Conservation (phyloP, 106 monocot species). For the Alisma plantagoaquatica region DNA sequence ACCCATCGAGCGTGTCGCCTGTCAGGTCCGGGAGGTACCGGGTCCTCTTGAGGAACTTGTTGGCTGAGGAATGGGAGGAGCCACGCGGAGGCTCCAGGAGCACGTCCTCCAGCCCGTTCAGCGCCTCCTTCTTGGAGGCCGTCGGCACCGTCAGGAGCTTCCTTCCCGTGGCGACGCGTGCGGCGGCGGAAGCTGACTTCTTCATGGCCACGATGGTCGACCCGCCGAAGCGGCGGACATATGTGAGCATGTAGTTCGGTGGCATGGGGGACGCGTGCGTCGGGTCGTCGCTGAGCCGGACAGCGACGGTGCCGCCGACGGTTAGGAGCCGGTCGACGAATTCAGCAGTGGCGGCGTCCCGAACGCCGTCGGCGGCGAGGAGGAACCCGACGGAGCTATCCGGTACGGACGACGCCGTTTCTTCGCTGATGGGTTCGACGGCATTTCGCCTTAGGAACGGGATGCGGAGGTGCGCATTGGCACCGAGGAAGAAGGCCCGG, state of each 20-base stretch:
- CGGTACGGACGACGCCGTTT: background rate
- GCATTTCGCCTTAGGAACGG: slow-evolving; percentile 20
- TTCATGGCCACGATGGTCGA: slow-evolving; percentile 34
- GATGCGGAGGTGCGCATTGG: slow-evolving; percentile 6
- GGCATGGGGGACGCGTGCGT: slow-evolving; percentile 7
- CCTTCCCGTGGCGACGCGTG: slow-evolving; percentile 4
- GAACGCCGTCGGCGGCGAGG: slow-evolving; percentile 18
- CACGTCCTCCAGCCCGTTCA: slow-evolving; percentile 48
- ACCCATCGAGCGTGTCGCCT: slow-evolving; percentile 32
- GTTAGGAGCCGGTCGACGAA: slow-evolving; percentile 27
- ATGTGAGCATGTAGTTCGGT: slow-evolving; percentile 32
- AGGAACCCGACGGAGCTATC: slow-evolving; percentile 31
- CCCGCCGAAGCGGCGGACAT: slow-evolving; percentile 28
- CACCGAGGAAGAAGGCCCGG: slow-evolving; percentile 30
- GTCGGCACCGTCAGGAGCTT: slow-evolving; percentile 31
- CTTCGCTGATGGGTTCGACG: slow-evolving; percentile 13
- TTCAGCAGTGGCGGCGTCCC: background rate
- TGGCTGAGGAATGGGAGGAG: background rate
- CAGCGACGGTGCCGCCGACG: slow-evolving; percentile 35
- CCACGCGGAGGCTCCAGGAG: slow-evolving; percentile 46
- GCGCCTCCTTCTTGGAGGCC: slow-evolving; percentile 25
- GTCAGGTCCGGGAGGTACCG: slow-evolving; percentile 48
- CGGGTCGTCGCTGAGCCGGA: slow-evolving; percentile 13
- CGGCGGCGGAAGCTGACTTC: slow-evolving; percentile 8
- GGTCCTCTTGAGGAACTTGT: slow-evolving; percentile 5